A percentile compares a stretch with the other conserved stretches of the same genome.
phyloP scores from a whole-genome alignment of 768 basidiomycete genomes.

The Pulveroboletus sp. region DNA sequence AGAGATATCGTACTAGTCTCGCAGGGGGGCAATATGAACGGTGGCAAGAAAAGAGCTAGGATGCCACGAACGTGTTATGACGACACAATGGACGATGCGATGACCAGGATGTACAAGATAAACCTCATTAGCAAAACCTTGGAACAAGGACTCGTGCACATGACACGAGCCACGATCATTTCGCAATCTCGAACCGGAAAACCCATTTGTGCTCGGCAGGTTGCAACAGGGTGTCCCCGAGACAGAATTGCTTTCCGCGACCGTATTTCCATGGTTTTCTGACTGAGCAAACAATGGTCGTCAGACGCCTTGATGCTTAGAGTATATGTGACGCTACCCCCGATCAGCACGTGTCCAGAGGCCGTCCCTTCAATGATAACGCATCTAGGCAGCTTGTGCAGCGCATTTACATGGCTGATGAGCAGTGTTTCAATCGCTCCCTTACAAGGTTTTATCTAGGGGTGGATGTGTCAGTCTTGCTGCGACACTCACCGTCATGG shows the following conservation, averaged over 20 bases:
- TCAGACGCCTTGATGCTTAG: neutral
- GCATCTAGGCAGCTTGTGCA: conserved; percentile 11
- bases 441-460: conserved; percentile 4
- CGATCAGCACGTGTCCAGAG: conserved; percentile 18
- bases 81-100: conserved; percentile 4
- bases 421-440: conserved; percentile 24
- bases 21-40: conserved; percentile 49
- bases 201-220: conserved; percentile 27
- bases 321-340: conserved; percentile 6
- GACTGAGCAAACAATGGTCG: conserved; percentile 7
- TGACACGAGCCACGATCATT: neutral
- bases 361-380: conserved; percentile 10
- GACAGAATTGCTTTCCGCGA: conserved; percentile 24
- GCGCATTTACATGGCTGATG: conserved; percentile 14
- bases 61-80: neutral
- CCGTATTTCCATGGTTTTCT: conserved; percentile 28
- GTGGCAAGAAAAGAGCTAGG: conserved; percentile 65
- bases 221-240: conserved; percentile 13
- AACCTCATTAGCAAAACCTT: neutral
- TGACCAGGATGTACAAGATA: neutral
- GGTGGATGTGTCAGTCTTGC: neutral
- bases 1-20: conserved; percentile 60
- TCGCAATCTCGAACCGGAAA: conserved; percentile 16
- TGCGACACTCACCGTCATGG: conserved; percentile 19
- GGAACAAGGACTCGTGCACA: neutral